These are phyloP conservation scores for Candida anglica DNA, from an alignment of 805 yeast species.

Conservation along the genomic window DNA sequence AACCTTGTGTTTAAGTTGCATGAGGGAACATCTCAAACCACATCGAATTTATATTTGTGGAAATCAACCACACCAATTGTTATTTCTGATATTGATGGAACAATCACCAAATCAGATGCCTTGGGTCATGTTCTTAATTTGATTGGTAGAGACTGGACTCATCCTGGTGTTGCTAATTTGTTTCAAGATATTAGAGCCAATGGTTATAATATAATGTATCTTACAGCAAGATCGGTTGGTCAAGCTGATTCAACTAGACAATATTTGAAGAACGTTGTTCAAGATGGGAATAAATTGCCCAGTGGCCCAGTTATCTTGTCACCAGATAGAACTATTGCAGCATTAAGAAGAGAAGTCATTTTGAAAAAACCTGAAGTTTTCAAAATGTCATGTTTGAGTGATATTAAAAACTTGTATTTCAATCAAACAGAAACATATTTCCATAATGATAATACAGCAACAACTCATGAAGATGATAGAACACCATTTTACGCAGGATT, in stretches of 20 bases:
- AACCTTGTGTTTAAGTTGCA: conserved; percentile 75
- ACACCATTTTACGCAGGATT: conserved; percentile 97
- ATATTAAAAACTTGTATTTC: conserved; percentile 70
- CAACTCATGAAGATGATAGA: conserved; percentile 35
- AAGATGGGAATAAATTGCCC: conserved; percentile 70
- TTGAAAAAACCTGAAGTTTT: conserved; percentile 96
- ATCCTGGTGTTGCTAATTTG: conserved; percentile 87
- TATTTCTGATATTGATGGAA: conserved; percentile 96
- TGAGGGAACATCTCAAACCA: conserved; percentile 74
- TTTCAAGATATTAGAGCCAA: conserved; percentile 83
- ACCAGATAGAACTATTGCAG: conserved; percentile 97
- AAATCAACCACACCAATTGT: conserved; percentile 81
- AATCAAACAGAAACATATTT: conserved; percentile 7
- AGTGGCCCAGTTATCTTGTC: conserved; percentile 90
- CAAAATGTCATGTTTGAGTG: conserved; percentile 94
- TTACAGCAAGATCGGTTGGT: conserved; percentile 94
- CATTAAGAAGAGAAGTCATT: conserved; percentile 85
- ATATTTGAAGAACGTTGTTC: conserved; percentile 73
- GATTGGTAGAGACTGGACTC: conserved; percentile 98
- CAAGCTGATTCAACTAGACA: conserved; percentile 90
- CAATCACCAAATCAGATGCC: conserved; percentile 96
- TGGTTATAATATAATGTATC: conserved; percentile 89
- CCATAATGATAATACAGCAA: conserved; percentile 2
- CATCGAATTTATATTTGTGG: conserved; percentile 80
- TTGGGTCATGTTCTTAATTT: conserved; percentile 91